Conservation (phyloP, 768 basidiomycete species). For the Brasilioporus rufonigricans region DNA sequence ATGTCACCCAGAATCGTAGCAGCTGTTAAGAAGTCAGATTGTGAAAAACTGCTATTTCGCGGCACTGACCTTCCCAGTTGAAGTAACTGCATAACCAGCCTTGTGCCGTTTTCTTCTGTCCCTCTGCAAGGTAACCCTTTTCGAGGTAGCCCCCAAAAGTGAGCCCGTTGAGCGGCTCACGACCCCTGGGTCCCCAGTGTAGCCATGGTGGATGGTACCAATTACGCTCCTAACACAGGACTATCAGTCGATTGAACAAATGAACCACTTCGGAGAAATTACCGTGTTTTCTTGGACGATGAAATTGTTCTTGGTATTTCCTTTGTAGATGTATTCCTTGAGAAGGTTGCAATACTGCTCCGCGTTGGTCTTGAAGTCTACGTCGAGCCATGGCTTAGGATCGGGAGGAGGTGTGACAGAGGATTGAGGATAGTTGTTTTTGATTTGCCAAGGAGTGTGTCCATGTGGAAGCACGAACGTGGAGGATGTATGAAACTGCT, state of each 20-base stretch:
- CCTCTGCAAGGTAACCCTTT: background rate
- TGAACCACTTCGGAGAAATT: background rate
- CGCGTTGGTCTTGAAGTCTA: background rate
- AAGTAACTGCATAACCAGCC: conserved; percentile 3
- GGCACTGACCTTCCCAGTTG: conserved; percentile 1
- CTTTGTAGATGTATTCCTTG: background rate
- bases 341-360: background rate
- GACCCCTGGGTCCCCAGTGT: background rate
- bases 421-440: background rate
- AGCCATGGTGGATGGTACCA: conserved; percentile 3
- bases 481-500: background rate
- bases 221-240: background rate
- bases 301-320: background rate
- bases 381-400: background rate
- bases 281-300: background rate
- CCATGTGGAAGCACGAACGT: background rate
- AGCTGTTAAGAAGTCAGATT: background rate
- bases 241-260: background rate
- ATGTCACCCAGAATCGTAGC: conserved; percentile 3
- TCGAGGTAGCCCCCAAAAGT: background rate
- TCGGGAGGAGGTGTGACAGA: too few species aligned
- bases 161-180: conserved; percentile 2
- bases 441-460: background rate
- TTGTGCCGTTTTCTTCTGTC: background rate
- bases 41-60: background rate